Percentiles rank a stretch among this genome's conserved stretches.
Evolutionary conservation across 805 yeast species (phyloP).

Genomic region (Candida sanyiensis): DNA sequence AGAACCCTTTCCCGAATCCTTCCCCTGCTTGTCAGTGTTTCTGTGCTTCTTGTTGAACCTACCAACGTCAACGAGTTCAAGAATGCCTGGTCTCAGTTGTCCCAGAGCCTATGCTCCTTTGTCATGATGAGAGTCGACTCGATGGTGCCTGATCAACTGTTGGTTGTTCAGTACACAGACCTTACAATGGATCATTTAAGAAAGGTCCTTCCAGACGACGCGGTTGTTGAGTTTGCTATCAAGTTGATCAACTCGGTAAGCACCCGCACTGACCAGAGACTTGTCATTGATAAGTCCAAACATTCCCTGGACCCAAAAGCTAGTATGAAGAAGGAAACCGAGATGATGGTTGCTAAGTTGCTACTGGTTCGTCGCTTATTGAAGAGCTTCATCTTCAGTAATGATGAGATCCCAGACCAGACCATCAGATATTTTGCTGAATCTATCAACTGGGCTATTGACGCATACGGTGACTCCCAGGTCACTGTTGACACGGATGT

Average conservation of each 20-base stretch:
- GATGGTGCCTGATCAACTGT: constrained; percentile 56
- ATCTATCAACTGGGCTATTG: constrained; percentile 52
- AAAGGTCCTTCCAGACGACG: constrained; percentile 33
- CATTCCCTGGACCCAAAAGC: neutral
- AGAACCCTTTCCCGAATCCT: constrained; percentile 59
- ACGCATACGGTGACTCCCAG: constrained; percentile 42
- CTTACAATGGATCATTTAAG: constrained; percentile 43
- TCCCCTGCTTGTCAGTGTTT: constrained; percentile 42
- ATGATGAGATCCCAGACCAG: constrained; percentile 27
- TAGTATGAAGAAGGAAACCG: constrained; percentile 31
- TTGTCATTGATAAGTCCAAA: constrained; percentile 31
- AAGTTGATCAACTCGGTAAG: constrained; percentile 50
- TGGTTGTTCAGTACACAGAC: constrained; percentile 55
- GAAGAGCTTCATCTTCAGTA: constrained; percentile 30
- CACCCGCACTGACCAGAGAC: constrained; percentile 36
- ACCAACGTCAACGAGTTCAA: constrained; percentile 23
- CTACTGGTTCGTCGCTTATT: constrained; percentile 53
- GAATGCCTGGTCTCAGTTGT: constrained; percentile 26
- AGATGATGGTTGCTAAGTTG: constrained; percentile 56
- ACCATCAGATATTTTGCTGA: constrained; percentile 42
- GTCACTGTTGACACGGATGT: constrained; percentile 46
- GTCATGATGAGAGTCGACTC: constrained; percentile 41
- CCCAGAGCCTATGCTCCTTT: constrained; percentile 36
- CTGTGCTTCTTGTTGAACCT: constrained; percentile 26
- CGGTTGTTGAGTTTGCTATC: constrained; percentile 37